Evolutionary conservation across 2,329 filamentous ascomycete species (phyloP).

Genomic region (Orbilia blumenaviensis): DNA sequence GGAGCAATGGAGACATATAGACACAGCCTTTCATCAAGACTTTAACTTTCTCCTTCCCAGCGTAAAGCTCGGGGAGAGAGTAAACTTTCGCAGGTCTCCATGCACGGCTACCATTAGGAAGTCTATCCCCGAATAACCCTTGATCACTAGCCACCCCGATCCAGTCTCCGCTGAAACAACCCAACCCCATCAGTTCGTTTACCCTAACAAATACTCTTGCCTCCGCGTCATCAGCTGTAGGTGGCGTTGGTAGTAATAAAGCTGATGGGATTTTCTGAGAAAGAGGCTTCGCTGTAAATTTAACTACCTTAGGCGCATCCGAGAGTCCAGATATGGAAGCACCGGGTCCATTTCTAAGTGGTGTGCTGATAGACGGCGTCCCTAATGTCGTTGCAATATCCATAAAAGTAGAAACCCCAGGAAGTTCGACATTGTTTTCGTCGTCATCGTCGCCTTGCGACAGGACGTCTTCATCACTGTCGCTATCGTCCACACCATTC

Average conservation of each 20-base stretch:
- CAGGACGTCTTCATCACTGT: constrained; percentile 68
- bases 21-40: constrained; percentile 61
- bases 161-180: constrained; percentile 98
- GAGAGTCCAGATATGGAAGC: constrained; percentile 70
- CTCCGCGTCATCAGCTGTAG: constrained; percentile 79
- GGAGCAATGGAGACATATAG: constrained; percentile 84
- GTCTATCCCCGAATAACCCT: constrained; percentile 60
- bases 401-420: constrained; percentile 51
- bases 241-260: constrained; percentile 83
- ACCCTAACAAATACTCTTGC: constrained; percentile 91
- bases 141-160: constrained; percentile 64
- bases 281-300: constrained; percentile 55
- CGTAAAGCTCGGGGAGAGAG: constrained; percentile 79
- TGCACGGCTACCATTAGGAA: constrained; percentile 48
- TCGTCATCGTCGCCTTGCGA: constrained; percentile 59
- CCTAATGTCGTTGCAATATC: constrained; percentile 42
- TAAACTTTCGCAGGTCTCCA: constrained; percentile 91
- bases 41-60: constrained; percentile 63
- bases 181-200: constrained; percentile 82
- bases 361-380: constrained; percentile 41
- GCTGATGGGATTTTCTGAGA: constrained; percentile 73
- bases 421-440: constrained; percentile 44
- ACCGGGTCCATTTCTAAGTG: constrained; percentile 37
- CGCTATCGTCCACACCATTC: constrained; percentile 68
- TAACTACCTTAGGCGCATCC: constrained; percentile 59